Conservation (phyloP, 2,329 filamentous ascomycete genomes). For the Cadophora sp. region DNA sequence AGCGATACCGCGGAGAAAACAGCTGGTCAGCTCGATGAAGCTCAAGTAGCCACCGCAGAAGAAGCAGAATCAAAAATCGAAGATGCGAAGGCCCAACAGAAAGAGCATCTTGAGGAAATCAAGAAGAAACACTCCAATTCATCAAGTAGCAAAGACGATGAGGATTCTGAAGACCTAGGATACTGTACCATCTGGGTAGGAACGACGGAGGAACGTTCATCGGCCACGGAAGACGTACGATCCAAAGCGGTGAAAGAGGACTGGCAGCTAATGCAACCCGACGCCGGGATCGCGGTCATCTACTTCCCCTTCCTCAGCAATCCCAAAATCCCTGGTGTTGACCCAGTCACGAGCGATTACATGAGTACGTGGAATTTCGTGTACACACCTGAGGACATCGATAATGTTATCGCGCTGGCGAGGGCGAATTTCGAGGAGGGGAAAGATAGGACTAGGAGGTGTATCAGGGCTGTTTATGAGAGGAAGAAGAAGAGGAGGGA, state of each 20-base stretch:
- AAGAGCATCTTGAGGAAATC: conserved; percentile 45
- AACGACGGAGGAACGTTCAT: conserved; percentile 74
- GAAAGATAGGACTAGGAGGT: conserved; percentile 75
- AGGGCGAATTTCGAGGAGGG: conserved; percentile 88
- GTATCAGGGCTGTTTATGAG: conserved; percentile 90
- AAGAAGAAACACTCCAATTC: conserved; percentile 37
- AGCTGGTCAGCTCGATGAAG: conserved; percentile 69
- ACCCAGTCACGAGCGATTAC: conserved; percentile 83
- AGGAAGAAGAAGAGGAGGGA: conserved; percentile 78
- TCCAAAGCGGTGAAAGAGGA: conserved; percentile 61
- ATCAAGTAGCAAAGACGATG: conserved; percentile 41
- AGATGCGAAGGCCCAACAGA: conserved; percentile 61
- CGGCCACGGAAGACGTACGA: conserved; percentile 58
- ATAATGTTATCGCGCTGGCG: conserved; percentile 82
- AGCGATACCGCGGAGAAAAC: conserved; percentile 65
- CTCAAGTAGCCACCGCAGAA: conserved; percentile 61
- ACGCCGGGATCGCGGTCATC: conserved; percentile 86
- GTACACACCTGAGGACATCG: conserved; percentile 89
- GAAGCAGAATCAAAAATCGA: conserved; percentile 70
- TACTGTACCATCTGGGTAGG: conserved; percentile 98
- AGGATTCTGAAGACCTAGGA: conserved; percentile 68
- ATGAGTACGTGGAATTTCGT: conserved; percentile 98
- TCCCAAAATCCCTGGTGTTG: conserved; percentile 77
- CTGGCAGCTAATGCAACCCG: conserved; percentile 74
- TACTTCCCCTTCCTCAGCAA: conserved; percentile 93